Percentiles rank a stretch among this genome's conserved stretches.
Evolutionary conservation across 371 early-diverging fungal species (phyloP).

Genomic region (Entomophthora muscae): DNA sequence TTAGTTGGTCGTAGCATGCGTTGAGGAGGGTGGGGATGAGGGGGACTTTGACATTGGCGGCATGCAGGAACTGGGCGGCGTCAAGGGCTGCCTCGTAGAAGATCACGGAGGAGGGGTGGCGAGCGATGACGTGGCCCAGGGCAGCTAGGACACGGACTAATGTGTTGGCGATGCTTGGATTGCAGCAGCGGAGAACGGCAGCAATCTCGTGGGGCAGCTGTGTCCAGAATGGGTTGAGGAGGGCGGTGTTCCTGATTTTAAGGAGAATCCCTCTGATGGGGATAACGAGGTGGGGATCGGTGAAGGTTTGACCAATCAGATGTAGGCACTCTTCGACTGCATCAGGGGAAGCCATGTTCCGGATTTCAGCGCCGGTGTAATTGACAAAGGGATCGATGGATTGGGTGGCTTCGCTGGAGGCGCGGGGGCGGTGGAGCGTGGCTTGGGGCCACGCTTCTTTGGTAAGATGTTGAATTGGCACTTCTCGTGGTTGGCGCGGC

Average conservation of each 20-base stretch:
- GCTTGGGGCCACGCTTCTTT: constrained; percentile 5
- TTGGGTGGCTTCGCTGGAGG: not conserved
- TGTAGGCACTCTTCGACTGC: not conserved
- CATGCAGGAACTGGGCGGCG: not conserved
- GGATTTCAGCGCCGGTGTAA: not conserved
- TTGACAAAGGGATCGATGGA: not conserved
- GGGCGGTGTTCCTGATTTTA: not conserved
- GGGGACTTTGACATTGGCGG: not conserved
- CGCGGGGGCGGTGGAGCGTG: not conserved
- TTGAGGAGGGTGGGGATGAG: not conserved
- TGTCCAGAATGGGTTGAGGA: not conserved
- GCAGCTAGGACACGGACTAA: not conserved
- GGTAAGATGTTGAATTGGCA: not conserved
- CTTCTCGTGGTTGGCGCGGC: not conserved
- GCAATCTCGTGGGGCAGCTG: not conserved
- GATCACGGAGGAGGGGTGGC: not conserved
- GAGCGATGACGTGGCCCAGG: not conserved
- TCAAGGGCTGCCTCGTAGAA: not conserved
- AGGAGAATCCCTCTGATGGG: not conserved
- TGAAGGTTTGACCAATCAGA: not conserved
- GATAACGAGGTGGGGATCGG: not conserved
- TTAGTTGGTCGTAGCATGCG: not conserved
- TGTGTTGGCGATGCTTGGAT: not conserved
- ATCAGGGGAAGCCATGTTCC: not conserved
- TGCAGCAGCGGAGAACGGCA: not conserved